Evolutionary conservation across 2,329 filamentous ascomycete species (phyloP).

Genomic region (Aspergillus ochraceus): DNA sequence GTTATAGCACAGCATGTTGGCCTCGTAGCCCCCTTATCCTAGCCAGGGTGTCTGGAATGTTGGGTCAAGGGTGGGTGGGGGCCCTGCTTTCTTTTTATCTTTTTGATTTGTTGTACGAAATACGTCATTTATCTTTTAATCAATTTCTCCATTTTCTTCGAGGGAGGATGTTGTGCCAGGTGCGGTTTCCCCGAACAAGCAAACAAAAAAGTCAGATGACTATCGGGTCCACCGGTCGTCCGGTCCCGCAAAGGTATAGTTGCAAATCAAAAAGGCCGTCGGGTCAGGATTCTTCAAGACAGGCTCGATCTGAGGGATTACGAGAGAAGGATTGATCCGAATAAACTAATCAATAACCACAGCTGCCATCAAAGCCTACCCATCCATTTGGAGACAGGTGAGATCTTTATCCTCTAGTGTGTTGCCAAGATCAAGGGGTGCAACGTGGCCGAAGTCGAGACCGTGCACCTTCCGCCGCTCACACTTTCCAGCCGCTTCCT

Average conservation of each 20-base stretch:
- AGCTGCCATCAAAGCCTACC: slow-evolving; percentile 2
- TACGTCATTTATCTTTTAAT: no score
- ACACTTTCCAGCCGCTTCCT: neutral
- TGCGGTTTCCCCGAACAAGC: neutral
- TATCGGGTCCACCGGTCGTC: neutral
- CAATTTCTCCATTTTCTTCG: no score
- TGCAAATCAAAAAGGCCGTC: neutral
- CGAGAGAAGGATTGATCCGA: neutral
- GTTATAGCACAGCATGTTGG: slow-evolving; percentile 8
- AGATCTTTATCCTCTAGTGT: slow-evolving; percentile 29
- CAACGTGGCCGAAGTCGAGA: slow-evolving; percentile 24
- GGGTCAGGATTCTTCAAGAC: neutral
- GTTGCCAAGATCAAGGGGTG: slow-evolving; percentile 26
- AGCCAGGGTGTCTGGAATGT: neutral
- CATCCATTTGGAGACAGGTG: slow-evolving; percentile 17
- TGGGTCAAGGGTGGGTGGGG: neutral
- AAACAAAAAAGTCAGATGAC: neutral
- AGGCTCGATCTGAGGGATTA: neutral
- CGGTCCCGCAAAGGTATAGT: no score
- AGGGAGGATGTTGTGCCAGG: neutral
- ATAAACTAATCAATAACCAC: neutral
- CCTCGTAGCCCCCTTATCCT: neutral
- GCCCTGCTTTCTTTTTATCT: no score
- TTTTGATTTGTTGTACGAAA: no score
- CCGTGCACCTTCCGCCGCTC: slow-evolving; percentile 14